phyloP scores from a whole-genome alignment of 2,329 filamentous ascomycete genomes.

The Exophiala alcalophila region DNA sequence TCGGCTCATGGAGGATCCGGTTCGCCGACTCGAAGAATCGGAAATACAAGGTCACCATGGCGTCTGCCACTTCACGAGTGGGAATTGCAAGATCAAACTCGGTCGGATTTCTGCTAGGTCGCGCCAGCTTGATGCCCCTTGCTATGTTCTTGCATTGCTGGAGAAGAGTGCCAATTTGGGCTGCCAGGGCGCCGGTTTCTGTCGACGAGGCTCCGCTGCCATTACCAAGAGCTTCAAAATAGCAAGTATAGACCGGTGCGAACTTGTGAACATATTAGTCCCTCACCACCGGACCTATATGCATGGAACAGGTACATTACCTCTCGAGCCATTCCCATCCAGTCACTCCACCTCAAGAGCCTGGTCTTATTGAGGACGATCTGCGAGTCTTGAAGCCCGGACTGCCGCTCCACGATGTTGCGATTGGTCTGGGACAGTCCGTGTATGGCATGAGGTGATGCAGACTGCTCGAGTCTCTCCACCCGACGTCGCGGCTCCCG shows the following conservation, averaged over 20 bases:
- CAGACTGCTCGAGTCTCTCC: no score
- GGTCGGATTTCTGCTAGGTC: constrained; percentile 29
- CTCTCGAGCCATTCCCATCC: constrained; percentile 29
- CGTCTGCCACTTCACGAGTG: constrained; percentile 15
- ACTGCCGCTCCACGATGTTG: background rate
- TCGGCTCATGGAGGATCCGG: constrained; percentile 37
- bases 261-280: background rate
- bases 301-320: constrained; percentile 19
- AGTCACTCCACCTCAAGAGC: constrained; percentile 31
- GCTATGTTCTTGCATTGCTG: constrained; percentile 31
- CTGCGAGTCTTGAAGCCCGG: background rate
- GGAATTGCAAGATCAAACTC: constrained; percentile 12
- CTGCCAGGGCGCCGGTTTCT: constrained; percentile 17
- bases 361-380: constrained; percentile 29
- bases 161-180: constrained; percentile 7
- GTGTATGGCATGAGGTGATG: no score
- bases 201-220: constrained; percentile 1
- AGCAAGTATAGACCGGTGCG: no score
- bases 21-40: constrained; percentile 34
- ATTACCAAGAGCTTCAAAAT: no score
- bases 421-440: background rate
- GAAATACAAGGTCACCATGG: constrained; percentile 20
- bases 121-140: constrained; percentile 26
- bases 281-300: background rate
- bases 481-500: background rate